phyloP scores from a whole-genome alignment of 2,329 filamentous ascomycete species.

The Leptographium radiaticola region DNA sequence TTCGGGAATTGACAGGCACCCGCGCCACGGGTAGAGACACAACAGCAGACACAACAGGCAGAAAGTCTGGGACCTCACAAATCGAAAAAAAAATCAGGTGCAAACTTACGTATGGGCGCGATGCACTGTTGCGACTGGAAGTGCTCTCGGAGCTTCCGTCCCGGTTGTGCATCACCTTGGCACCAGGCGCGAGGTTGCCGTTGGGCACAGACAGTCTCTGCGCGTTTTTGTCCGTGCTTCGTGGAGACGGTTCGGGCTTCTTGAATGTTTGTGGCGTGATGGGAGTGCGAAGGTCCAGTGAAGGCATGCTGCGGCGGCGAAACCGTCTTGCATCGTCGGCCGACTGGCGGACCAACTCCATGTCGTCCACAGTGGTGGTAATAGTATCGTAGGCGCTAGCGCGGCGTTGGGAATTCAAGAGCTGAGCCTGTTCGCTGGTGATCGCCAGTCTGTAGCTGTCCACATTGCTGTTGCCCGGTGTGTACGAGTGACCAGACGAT shows the following conservation, averaged over 20 bases:
- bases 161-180: slow-evolving; percentile 20
- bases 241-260: slow-evolving; percentile 16
- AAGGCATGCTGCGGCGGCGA: slow-evolving; percentile 71
- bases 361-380: slow-evolving; percentile 49
- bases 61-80: not conserved
- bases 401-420: slow-evolving; percentile 26
- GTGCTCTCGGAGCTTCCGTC: slow-evolving; percentile 54
- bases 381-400: slow-evolving; percentile 35
- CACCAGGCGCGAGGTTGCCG: not conserved
- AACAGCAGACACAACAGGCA: slow-evolving; percentile 1
- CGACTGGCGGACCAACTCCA: slow-evolving; percentile 44
- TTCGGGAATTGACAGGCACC: not conserved
- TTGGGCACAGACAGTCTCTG: slow-evolving; percentile 18
- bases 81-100: slow-evolving; percentile 17
- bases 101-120: slow-evolving; percentile 56
- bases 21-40: not conserved
- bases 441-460: slow-evolving; percentile 19
- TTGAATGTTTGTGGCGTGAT: slow-evolving; percentile 23
- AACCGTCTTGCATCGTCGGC: slow-evolving; percentile 63
- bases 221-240: slow-evolving; percentile 23
- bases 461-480: slow-evolving; percentile 28
- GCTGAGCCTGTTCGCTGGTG: slow-evolving; percentile 19
- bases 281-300: slow-evolving; percentile 31
- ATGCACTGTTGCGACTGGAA: slow-evolving; percentile 44
- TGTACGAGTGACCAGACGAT: slow-evolving; percentile 31